A percentile compares a stretch with the other conserved stretches of the same genome.
These are phyloP conservation scores for Erigeron philadelphicus DNA, from an alignment of 140 eudicot genomes.

Conservation along the genomic window DNA sequence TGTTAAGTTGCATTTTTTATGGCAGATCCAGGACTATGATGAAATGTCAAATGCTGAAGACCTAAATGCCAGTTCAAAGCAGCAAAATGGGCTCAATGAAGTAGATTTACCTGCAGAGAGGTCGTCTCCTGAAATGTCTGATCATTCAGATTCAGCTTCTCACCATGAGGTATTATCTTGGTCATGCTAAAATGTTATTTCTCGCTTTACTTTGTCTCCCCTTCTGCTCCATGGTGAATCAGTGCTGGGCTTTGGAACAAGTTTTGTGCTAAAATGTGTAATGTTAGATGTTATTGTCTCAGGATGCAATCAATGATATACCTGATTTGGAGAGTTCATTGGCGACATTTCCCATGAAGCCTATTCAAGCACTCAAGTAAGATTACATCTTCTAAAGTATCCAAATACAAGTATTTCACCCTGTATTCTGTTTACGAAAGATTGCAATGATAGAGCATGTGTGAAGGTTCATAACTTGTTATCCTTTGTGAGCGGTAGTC, in stretches of 20 bases:
- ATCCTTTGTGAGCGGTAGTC: background rate
- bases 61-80: slow-evolving; percentile 32
- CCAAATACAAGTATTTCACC: background rate
- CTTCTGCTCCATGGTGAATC: background rate
- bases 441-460: slow-evolving; percentile 6
- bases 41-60: slow-evolving; percentile 40
- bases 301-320: slow-evolving; percentile 65
- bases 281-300: slow-evolving; percentile 21
- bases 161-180: slow-evolving; percentile 50
- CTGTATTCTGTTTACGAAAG: slow-evolving; percentile 2
- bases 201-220: background rate
- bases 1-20: slow-evolving; percentile 16
- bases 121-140: slow-evolving; percentile 41
- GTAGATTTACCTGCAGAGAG: slow-evolving; percentile 39
- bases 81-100: slow-evolving; percentile 41
- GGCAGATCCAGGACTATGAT: slow-evolving; percentile 79
- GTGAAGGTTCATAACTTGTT: slow-evolving; percentile 10
- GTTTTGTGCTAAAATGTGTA: slow-evolving; percentile 4
- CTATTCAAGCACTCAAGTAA: slow-evolving; percentile 95
- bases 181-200: slow-evolving; percentile 3
- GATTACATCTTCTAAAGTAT: slow-evolving; percentile 19
- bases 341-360: slow-evolving; percentile 80
- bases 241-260: background rate
- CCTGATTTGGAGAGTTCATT: slow-evolving; percentile 72
- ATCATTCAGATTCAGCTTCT: slow-evolving; percentile 42